Conservation (phyloP, 768 basidiomycete species). For the Pilatotrama ljubarskyi region DNA sequence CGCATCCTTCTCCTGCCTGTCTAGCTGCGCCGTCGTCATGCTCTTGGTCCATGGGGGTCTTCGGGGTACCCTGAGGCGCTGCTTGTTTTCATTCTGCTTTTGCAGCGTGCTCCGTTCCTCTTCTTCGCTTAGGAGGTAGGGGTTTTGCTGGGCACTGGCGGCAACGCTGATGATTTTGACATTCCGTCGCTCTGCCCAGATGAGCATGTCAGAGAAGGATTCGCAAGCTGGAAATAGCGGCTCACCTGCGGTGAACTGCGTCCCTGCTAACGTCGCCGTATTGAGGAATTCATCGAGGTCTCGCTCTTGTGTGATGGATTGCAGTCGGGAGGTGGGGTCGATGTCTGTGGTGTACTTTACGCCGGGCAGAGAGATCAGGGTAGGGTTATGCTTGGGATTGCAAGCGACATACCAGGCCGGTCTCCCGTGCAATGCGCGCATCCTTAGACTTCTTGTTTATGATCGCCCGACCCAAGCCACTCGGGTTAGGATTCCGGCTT, state of each 20-base stretch:
- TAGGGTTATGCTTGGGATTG: neutral
- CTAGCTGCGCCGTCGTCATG: conserved; percentile 77
- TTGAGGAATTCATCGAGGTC: conserved; percentile 96
- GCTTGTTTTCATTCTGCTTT: conserved; percentile 73
- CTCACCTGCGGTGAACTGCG: conserved; percentile 94
- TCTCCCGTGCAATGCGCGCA: conserved; percentile 58
- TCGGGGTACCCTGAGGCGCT: conserved; percentile 82
- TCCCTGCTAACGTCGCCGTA: conserved; percentile 91
- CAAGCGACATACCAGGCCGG: conserved; percentile 58
- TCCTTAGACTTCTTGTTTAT: conserved; percentile 89
- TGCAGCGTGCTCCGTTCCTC: conserved; percentile 77
- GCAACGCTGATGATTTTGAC: conserved; percentile 75
- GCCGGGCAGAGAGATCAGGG: too few species aligned
- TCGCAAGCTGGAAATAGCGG: too few species aligned
- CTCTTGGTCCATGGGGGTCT: conserved; percentile 86
- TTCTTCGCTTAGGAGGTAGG: conserved; percentile 78
- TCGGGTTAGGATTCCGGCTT: conserved; percentile 62
- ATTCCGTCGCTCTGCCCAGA: conserved; percentile 69
- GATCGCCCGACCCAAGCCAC: conserved; percentile 91
- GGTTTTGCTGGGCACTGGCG: conserved; percentile 62
- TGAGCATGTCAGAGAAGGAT: too few species aligned
- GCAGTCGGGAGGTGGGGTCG: conserved; percentile 65
- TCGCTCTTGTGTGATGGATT: conserved; percentile 93
- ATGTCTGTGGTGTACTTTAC: conserved; percentile 84
- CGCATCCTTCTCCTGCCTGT: conserved; percentile 84